These are phyloP conservation scores for Spergularia azorica DNA, from an alignment of 179 eudicot species.

Conservation along the genomic window DNA sequence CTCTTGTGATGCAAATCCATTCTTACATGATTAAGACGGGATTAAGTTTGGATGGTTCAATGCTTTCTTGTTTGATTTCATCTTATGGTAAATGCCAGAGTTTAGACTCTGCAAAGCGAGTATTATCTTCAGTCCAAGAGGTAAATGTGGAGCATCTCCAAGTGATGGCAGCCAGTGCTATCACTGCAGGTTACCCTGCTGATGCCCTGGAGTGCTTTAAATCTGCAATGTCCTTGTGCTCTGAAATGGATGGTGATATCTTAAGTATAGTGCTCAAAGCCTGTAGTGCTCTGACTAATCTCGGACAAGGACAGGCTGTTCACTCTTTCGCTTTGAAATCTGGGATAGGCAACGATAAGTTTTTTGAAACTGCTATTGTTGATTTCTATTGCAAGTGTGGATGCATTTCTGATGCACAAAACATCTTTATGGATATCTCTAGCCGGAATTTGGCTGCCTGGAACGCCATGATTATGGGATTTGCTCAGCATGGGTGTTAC, in stretches of 20 bases:
- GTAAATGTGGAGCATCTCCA: constrained; percentile 33
- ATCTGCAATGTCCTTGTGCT: constrained; percentile 23
- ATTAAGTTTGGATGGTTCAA: constrained; percentile 34
- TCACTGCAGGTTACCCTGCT: constrained; percentile 36
- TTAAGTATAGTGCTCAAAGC: constrained; percentile 47
- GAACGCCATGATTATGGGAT: constrained; percentile 53
- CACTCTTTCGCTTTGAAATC: constrained; percentile 45
- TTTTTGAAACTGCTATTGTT: constrained; percentile 44
- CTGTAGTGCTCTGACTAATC: constrained; percentile 44
- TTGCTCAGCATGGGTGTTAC: constrained; percentile 45
- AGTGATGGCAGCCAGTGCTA: constrained; percentile 37
- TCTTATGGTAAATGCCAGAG: constrained; percentile 46
- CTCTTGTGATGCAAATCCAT: constrained; percentile 45
- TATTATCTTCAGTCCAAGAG: constrained; percentile 25
- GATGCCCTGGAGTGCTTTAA: constrained; percentile 38
- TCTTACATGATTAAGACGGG: constrained; percentile 36
- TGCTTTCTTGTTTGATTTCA: constrained; percentile 44
- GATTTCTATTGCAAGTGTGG: constrained; percentile 54
- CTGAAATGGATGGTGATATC: constrained; percentile 30
- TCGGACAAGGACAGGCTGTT: constrained; percentile 39
- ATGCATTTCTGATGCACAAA: constrained; percentile 38
- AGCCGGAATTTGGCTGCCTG: constrained; percentile 48
- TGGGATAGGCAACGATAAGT: constrained; percentile 35
- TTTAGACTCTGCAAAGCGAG: constrained; percentile 39
- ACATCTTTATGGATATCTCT: constrained; percentile 31